These are phyloP conservation scores for Typha latifolia DNA, from an alignment of 176 grass and related monocot species.

Conservation along the genomic window DNA sequence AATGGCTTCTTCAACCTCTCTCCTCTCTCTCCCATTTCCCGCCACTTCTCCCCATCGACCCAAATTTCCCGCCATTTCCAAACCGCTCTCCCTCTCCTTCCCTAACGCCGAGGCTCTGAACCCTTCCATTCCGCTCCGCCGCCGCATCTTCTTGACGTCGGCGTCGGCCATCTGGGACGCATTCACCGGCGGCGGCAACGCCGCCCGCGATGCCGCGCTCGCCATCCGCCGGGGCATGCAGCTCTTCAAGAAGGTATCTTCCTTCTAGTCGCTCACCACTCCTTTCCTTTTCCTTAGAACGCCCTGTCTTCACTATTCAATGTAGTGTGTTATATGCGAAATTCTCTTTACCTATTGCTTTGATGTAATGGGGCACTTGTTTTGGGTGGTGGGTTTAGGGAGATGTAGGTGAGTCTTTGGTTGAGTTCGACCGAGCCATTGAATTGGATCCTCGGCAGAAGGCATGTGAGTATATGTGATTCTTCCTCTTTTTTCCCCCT, in stretches of 20 bases:
- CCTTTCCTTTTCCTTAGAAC: no score
- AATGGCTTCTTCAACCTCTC: conserved; percentile 8
- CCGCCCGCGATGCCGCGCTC: conserved; percentile 31
- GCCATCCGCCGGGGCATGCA: conserved; percentile 71
- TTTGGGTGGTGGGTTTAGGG: conserved; percentile 22
- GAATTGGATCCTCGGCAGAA: conserved; percentile 67
- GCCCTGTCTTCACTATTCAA: no score
- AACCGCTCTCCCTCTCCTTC: conserved; percentile 1
- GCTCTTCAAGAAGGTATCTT: conserved; percentile 56
- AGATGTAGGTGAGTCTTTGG: conserved; percentile 56
- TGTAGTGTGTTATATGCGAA: no score
- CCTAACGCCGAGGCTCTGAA: neutral
- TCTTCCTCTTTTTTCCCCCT: neutral
- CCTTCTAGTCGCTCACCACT: neutral
- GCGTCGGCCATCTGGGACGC: conserved; percentile 53
- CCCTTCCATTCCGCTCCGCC: conserved; percentile 10
- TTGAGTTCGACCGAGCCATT: conserved; percentile 60
- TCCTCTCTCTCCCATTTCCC: conserved; percentile 6
- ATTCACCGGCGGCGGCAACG: conserved; percentile 40
- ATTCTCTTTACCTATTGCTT: no score
- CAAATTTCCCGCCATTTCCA: neutral
- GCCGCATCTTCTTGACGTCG: conserved; percentile 43
- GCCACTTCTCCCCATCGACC: neutral
- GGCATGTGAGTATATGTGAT: conserved; percentile 39
- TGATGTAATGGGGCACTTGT: no score